Base-by-base conservation (phyloP, 495 filamentous ascomycete genomes). In the Talaromyces proteolyticus region DNA sequence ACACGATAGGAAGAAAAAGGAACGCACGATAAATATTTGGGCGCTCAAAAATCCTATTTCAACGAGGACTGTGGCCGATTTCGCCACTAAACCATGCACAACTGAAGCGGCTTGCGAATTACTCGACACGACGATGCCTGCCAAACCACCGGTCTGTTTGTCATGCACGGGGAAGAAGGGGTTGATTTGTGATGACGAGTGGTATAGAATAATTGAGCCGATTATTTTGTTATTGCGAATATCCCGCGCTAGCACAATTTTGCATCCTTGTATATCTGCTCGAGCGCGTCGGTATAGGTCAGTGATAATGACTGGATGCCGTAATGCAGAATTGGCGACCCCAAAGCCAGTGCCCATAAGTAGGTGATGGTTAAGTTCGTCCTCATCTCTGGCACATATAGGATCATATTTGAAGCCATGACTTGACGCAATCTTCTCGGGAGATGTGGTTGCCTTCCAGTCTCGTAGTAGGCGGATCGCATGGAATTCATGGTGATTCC, bases 401-500 rank as follows among this genome's bases (percentile, higher is more conserved):
- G 26, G 22, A 26, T 47, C 45, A 14, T 47, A 47, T 20, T 36
- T 12, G 26, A 47, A 38, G 16, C 18, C 45, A 22, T 47, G 29
- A 39, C 37, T 34, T 8, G 20, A n/a, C 17, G 45, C 25, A 29
- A 38, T 6, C 18, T 47, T 47, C 17, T 47, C 45, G 0, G 45
- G 45, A 14, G n/a, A n/a, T 22, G 26, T 38, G 14, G 7, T 39
- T 12, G 26, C 25, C 29, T n/a, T 22, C 26, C 26, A 37, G 18
- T 47, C 18, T 21, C 19, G 29, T 12, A 11, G 18, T 12, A 47
- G 34, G 4, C 34, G 24, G 5, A 47, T 39, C 6, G 45, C 29
- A 17, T 47, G 37, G 12, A 47, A 47, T 5, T 47, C 34, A 18
- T 47, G 45, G 20, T 47, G 45, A 18, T 47, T 47, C 45, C 45